phyloP scores from a whole-genome alignment of 129 eudicot genomes.

The Tanacetum coccineum region DNA sequence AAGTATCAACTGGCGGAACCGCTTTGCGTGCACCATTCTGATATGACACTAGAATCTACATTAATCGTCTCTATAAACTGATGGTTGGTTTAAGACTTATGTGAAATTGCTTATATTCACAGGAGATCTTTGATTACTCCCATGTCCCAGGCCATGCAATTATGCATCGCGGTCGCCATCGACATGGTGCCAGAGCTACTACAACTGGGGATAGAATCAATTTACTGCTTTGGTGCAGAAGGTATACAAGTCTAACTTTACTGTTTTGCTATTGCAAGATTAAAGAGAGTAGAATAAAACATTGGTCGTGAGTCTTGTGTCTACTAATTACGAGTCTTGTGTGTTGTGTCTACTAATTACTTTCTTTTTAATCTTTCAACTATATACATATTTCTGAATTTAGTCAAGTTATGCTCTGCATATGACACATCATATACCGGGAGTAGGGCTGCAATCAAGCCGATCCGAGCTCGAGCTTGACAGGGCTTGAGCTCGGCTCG shows the following conservation, averaged over 20 bases:
- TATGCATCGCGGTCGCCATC: constrained; percentile 93
- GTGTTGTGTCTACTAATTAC: no score
- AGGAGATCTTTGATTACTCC: constrained; percentile 80
- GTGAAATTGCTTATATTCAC: constrained; percentile 17
- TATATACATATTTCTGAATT: background rate
- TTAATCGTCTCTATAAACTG: background rate
- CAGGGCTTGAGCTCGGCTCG: no score
- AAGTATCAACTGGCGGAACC: no score
- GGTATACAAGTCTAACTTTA: constrained; percentile 35
- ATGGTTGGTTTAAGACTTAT: constrained; percentile 8
- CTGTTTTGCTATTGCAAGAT: constrained; percentile 7
- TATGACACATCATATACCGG: background rate
- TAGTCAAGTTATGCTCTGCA: background rate
- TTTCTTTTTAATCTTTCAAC: background rate
- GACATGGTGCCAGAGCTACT: constrained; percentile 95
- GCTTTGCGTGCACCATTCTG: background rate
- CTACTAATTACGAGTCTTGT: constrained; percentile 8
- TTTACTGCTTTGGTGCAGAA: constrained; percentile 86
- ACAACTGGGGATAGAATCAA: constrained; percentile 70
- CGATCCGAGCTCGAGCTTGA: no score
- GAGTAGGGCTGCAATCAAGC: no score
- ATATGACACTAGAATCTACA: background rate
- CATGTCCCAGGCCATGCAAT: constrained; percentile 82
- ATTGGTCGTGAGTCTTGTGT: background rate
- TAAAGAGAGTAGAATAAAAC: background rate